Conservation (phyloP, 139 green algal genomes). For the Coccomyxa sp. region DNA sequence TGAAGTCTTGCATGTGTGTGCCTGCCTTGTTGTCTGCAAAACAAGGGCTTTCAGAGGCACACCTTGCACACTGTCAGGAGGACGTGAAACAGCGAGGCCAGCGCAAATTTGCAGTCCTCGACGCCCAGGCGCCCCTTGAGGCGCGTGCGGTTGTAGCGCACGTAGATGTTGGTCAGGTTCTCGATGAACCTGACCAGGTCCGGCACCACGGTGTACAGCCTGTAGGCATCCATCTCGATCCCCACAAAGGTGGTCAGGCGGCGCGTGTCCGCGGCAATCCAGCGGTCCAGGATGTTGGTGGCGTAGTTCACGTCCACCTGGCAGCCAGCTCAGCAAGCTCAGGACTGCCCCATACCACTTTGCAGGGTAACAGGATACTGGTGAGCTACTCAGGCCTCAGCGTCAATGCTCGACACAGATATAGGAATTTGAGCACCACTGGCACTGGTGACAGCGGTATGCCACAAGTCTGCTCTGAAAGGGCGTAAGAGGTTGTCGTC, state of each 20-base stretch:
- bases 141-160: conserved; percentile 96
- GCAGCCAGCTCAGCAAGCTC: no score
- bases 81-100: conserved; percentile 80
- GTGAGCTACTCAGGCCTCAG: no score
- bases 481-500: no score
- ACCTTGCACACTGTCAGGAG: conserved; percentile 85
- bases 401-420: no score
- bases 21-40: no score
- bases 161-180: conserved; percentile 97
- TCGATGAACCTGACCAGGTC: conserved; percentile 95
- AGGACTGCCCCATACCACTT: no score
- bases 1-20: not conserved
- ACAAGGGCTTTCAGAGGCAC: no score
- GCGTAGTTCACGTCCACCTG: conserved; percentile 31
- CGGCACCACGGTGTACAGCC: conserved; percentile 97
- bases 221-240: conserved; percentile 93
- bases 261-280: conserved; percentile 78
- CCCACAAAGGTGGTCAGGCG: conserved; percentile 69
- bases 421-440: no score
- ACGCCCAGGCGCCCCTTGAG: conserved; percentile 75
- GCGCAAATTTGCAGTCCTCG: conserved; percentile 59
- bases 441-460: no score
- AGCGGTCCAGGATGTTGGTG: conserved; percentile 86
- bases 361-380: no score
- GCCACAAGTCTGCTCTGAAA: no score